Evolutionary conservation across 805 yeast species (phyloP).

Genomic region (Yarrowia porcina): DNA sequence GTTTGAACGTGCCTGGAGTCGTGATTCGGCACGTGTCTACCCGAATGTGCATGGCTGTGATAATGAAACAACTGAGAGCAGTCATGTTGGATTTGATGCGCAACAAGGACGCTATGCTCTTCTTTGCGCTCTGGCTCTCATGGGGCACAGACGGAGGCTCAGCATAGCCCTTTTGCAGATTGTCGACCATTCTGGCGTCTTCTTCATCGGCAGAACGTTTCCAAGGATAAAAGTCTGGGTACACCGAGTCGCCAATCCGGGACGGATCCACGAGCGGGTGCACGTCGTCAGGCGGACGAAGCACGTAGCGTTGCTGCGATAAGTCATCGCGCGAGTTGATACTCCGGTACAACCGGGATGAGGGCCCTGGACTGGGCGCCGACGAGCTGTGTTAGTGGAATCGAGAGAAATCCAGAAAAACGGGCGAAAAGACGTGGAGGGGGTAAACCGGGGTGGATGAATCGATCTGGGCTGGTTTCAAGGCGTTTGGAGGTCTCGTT

Average conservation of each 20-base stretch:
- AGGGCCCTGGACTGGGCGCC: slow-evolving; percentile 25
- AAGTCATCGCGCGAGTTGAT: slow-evolving; percentile 32
- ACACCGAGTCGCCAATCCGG: slow-evolving; percentile 34
- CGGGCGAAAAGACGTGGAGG: no score
- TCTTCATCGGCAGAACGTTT: slow-evolving; percentile 50
- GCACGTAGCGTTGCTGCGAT: slow-evolving; percentile 37
- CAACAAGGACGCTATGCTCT: slow-evolving; percentile 45
- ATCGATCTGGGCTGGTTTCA: no score
- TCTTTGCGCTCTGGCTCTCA: slow-evolving; percentile 70
- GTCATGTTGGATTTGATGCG: slow-evolving; percentile 45
- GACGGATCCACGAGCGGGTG: slow-evolving; percentile 36
- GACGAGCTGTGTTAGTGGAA: slow-evolving; percentile 10
- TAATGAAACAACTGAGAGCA: slow-evolving; percentile 48
- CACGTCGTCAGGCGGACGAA: slow-evolving; percentile 39
- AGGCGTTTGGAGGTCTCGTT: no score
- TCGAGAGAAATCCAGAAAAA: neutral
- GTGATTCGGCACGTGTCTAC: slow-evolving; percentile 46
- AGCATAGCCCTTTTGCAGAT: slow-evolving; percentile 66
- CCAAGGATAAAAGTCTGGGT: slow-evolving; percentile 78
- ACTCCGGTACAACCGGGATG: slow-evolving; percentile 16
- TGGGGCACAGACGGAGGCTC: slow-evolving; percentile 60
- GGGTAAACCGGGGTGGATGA: no score
- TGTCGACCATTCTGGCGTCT: slow-evolving; percentile 50
- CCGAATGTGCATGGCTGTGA: slow-evolving; percentile 49
- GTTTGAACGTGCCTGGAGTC: slow-evolving; percentile 57